Base-by-base conservation (phyloP, 148 eudicot species). In the Vaccinium myrtillus region DNA sequence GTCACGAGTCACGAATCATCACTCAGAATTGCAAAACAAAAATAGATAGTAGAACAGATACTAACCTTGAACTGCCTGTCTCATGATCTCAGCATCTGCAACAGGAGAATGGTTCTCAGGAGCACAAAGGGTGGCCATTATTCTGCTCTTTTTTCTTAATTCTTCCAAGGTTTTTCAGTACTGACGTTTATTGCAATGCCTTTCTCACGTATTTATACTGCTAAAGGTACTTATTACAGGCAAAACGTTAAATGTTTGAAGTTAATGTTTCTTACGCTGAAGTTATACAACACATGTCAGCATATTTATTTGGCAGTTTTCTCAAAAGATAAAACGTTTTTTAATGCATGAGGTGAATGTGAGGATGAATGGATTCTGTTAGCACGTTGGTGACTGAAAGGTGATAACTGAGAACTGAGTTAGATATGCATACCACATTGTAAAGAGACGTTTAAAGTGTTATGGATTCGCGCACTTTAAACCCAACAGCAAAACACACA, bases 71-170 rank as follows among this genome's bases (percentile, higher is more conserved):
- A 91, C 92, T 79, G 98, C 98, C 86, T 94, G 91, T 74, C 83
- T 85, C 81, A 95, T 90, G 49, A 91, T 92, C 82, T 93, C 94
- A 32, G 98, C 98, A 91, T 95, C 98, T 19, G 92, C 93, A 89
- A 87, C 79, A 63, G 98, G 92, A 87, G 96, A 95, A 82, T 91
- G 82, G 78, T 91, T 83, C 12, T 90, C 92, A 58, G 93, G 94
- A 65, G 86, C 91, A 78, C 88, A 73, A 32, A 95, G 88, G 87
- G 95, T 94, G 74, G 95, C 94, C 98, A 95, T 95, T 71, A 5
- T 82, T 65, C 51, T 30, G 4, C 30, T 18, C 1, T 21, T 55
- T 16, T 39, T n/a, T 7, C 27, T 32, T n/a, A 30, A 0, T 15
- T 16, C 39, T 10, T 18, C 32, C 46, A n/a, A 10, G 25, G 6